Evolutionary conservation across 192 early-diverging fungal species (phyloP), one percentile per base, ranked within the genome.

Genomic region (Umbelopsis sp.): DNA sequence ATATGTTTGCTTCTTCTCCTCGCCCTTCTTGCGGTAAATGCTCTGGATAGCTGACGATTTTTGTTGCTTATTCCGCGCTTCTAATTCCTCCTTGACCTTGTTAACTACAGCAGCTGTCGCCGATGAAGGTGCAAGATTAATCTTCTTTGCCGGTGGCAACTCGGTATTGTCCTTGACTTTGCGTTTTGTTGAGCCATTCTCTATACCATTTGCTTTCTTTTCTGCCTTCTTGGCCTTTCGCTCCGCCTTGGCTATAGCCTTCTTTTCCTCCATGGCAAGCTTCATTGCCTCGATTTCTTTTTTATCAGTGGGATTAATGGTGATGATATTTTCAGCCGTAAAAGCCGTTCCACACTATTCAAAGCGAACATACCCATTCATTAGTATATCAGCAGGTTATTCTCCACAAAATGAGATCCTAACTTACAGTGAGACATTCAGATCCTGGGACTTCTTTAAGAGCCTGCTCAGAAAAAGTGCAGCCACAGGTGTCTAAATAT

Each of bases 391-490:
- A n/a, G n/a, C n/a, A n/a, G n/a, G 11, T 11, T 62, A 56, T 26
- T 22, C n/a, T n/a, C n/a, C n/a, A n/a, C n/a, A n/a, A n/a, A n/a
- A n/a, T n/a, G n/a, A n/a, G n/a, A n/a, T n/a, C n/a, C n/a, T n/a
- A n/a, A 68, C 77, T 73, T 82, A 88, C 87, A 56, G 77, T 85
- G 20, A 93, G 70, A 75, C 94, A 95, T 14, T 81, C 76, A 22
- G 72, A 75, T 7, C 83, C 83, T 10, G 90, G 86, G 26, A 94
- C 79, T 67, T 91, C 85, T 69, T 91, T 90, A 31, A 96, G 73
- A 6, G 92, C 92, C 66, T 90, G 85, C 54, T 91, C 90, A 14
- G 94, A 88, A 78, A 95, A 77, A 8, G 90, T 93, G 74, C 91
- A 93, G 4, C 95, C 95, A 81, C 93, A 95, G 7, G 82, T 83